A percentile compares a stretch with the other conserved stretches of the same genome.
These are phyloP conservation scores for Effrenium voratum DNA, from an alignment of 73 alveolate species.

Conservation along the genomic window DNA sequence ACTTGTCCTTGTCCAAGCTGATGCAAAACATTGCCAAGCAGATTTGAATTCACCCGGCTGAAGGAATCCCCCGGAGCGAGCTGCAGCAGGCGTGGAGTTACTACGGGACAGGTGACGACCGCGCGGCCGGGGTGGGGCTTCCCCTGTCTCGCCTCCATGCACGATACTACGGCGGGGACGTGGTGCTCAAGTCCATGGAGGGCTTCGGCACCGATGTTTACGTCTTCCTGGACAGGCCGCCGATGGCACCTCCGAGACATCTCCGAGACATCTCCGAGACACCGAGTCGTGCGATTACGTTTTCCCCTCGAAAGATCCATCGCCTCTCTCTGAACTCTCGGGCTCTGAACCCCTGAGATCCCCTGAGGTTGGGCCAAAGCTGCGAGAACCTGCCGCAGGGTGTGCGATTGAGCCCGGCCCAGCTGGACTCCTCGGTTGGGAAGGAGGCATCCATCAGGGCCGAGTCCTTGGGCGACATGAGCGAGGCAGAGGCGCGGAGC, in stretches of 20 bases:
- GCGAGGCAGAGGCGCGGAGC: conserved; percentile 36
- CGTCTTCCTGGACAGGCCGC: conserved; percentile 56
- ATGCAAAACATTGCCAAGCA: background rate
- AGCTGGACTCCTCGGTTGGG: conserved; percentile 50
- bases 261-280: background rate
- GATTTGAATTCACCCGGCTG: background rate
- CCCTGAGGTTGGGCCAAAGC: conserved; percentile 23
- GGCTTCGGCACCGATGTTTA: conserved; percentile 94
- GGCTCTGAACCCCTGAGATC: background rate
- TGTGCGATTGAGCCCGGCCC: conserved; percentile 73
- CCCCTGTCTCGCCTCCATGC: conserved; percentile 48
- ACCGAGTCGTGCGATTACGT: background rate
- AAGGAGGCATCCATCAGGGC: conserved; percentile 42
- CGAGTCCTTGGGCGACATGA: conserved; percentile 62
- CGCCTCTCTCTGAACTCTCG: background rate
- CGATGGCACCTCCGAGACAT: background rate
- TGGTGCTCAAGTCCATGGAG: conserved; percentile 94
- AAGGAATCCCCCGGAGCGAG: conserved; percentile 66
- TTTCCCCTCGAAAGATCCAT: background rate
- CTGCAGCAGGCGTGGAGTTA: conserved; percentile 87
- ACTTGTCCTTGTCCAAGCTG: no score
- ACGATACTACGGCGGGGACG: conserved; percentile 94
- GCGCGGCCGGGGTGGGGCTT: conserved; percentile 5
- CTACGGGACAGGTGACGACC: background rate
- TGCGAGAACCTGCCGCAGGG: conserved; percentile 92